phyloP scores from a whole-genome alignment of 306 rosid species.

The Glycine soja region DNA sequence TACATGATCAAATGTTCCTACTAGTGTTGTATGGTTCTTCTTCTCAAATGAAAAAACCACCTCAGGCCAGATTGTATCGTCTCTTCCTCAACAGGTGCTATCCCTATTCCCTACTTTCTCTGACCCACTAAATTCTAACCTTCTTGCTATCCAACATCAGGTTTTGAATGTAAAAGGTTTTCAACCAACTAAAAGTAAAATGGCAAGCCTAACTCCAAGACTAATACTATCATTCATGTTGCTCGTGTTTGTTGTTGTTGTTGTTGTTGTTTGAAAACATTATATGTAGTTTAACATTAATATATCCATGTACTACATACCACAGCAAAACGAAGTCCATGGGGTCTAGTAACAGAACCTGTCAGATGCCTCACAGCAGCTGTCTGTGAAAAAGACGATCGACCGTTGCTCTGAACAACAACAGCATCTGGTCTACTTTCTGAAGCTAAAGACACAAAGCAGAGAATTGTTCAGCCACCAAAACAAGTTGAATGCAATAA shows the following conservation, averaged over 20 bases:
- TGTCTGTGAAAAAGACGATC: conserved; percentile 59
- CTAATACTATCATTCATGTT: conserved; percentile 1
- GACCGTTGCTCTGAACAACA: conserved; percentile 50
- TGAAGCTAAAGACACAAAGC: conserved; percentile 35
- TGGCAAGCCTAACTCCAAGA: neutral
- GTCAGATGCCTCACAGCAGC: conserved; percentile 80
- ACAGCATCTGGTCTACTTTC: conserved; percentile 26
- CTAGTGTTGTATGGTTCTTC: too few species aligned
- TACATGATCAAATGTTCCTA: too few species aligned
- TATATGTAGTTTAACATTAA: neutral
- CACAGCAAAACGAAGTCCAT: conserved; percentile 90
- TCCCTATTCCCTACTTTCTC: too few species aligned
- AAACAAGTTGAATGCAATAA: conserved; percentile 9
- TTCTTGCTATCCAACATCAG: neutral
- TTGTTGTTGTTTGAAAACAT: neutral
- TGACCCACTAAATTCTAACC: neutral
- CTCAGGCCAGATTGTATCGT: too few species aligned
- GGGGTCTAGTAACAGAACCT: conserved; percentile 75
- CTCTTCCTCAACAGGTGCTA: too few species aligned
- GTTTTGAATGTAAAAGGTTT: neutral
- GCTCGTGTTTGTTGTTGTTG: neutral
- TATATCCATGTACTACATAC: conserved; percentile 49
- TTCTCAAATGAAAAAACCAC: too few species aligned
- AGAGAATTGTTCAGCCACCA: conserved; percentile 41
- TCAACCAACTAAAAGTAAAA: conserved; percentile 29